Evolutionary conservation across 192 early-diverging fungal genomes (phyloP).

Genomic region (Mortierella antarctica): DNA sequence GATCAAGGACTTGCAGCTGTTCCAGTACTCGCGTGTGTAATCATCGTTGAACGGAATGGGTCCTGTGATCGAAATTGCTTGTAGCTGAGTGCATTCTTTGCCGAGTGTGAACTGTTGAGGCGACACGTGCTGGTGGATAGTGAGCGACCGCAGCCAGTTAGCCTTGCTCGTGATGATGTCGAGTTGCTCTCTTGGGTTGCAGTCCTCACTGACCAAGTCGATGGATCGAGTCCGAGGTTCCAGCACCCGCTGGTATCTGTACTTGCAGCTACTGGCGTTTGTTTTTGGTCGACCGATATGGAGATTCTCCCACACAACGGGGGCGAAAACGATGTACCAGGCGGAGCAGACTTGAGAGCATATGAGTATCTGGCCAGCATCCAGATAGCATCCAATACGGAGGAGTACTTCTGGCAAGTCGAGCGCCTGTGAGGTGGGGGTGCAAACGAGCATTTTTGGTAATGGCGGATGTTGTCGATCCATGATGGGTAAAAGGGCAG

Average conservation of each 20-base stretch:
- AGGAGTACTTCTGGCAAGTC: slow-evolving; percentile 16
- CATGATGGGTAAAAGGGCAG: too few relatives aligned
- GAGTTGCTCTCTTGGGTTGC: not conserved
- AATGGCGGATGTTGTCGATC: too few relatives aligned
- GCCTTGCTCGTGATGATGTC: slow-evolving; percentile 1
- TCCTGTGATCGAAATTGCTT: slow-evolving; percentile 11
- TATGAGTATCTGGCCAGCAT: not conserved
- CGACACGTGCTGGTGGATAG: slow-evolving; percentile 4
- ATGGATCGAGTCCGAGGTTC: not conserved
- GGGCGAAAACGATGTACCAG: slow-evolving; percentile 3
- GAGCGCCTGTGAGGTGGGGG: not conserved
- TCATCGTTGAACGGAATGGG: not conserved
- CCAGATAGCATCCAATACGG: slow-evolving; percentile 3
- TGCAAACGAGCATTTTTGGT: too few relatives aligned
- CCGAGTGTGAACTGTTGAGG: slow-evolving; percentile 5
- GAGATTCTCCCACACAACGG: slow-evolving; percentile 27
- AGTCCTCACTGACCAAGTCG: not conserved
- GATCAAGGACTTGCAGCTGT: slow-evolving; percentile 4
- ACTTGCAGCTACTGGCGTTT: not conserved
- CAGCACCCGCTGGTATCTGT: not conserved
- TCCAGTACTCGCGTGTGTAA: not conserved
- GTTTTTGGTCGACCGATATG: slow-evolving; percentile 1
- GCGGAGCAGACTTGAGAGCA: slow-evolving; percentile 6
- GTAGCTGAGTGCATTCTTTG: not conserved
- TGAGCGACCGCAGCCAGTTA: not conserved